phyloP scores from a whole-genome alignment of 2,329 filamentous ascomycete genomes.

The Anisogramma anomala region DNA sequence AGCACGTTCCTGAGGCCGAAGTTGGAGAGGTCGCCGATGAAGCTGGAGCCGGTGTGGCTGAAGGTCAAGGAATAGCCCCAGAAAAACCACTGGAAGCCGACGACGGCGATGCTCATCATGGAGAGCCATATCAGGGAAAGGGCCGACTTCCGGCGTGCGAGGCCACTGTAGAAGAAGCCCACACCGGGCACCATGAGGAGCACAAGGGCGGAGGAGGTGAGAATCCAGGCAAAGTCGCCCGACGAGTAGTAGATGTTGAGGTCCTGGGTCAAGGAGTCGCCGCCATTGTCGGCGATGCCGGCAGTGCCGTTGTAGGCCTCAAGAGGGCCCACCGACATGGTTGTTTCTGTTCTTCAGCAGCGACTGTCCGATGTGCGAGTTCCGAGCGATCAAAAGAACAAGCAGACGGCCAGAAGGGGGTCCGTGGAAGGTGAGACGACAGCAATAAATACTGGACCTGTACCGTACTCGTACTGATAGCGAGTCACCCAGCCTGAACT shows the following conservation, averaged over 20 bases:
- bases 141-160: slow-evolving; percentile 80
- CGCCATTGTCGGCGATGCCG: slow-evolving; percentile 34
- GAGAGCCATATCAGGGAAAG: slow-evolving; percentile 77
- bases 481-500: no score
- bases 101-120: slow-evolving; percentile 66
- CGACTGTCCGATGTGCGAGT: no score
- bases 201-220: slow-evolving; percentile 65
- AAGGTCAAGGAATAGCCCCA: slow-evolving; percentile 86
- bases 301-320: slow-evolving; percentile 39
- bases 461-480: no score
- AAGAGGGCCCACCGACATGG: slow-evolving; percentile 25
- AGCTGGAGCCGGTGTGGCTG: slow-evolving; percentile 65
- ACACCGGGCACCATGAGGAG: slow-evolving; percentile 90
- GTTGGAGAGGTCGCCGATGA: slow-evolving; percentile 69
- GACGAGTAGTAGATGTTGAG: slow-evolving; percentile 29
- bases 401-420: background rate
- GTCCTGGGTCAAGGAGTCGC: slow-evolving; percentile 50
- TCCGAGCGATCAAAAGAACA: background rate
- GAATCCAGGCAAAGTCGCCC: slow-evolving; percentile 74
- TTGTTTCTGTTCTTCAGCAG: slow-evolving; percentile 2
- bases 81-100: slow-evolving; percentile 91
- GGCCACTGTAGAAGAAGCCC: slow-evolving; percentile 88
- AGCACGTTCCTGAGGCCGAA: slow-evolving; percentile 72
- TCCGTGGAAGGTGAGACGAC: no score
- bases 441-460: no score